Base-by-base conservation (phyloP, 192 early-diverging fungal genomes). In the Coemansia erecta region DNA sequence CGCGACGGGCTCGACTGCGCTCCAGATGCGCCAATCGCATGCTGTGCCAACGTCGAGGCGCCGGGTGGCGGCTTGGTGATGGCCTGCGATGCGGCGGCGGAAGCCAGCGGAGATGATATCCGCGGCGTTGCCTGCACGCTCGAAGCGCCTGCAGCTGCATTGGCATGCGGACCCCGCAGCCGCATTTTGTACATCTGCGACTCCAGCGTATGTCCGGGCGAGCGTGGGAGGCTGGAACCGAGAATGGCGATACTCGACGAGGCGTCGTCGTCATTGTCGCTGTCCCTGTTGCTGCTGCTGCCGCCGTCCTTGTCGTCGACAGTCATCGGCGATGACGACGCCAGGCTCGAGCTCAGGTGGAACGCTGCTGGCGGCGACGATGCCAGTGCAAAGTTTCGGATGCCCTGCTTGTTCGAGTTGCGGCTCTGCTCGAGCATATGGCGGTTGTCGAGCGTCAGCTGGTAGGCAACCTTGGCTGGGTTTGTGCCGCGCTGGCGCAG, bases 381-480 rank as follows among this genome's bases (percentile, higher is more conserved):
- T 14, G 72, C 78, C 58, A 81, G 59, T 2, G 72, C 78, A 74
- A 81, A 81, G 68, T 65, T 72, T 55, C 70, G 78, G 48, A 81
- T 81, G 10, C 78, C 72, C 48, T 81, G 72, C 37, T 70, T 81
- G 64, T 64, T 74, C 15, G 78, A 70, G 63, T 73, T 75, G 59
- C 69, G 68, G 50, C 68, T 73, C 61, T 81, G 72, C 68, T 75
- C 73, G 41, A 81, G 60, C 72, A 81, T 69, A 46, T 83, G 70
- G 85, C 87, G 63, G 61, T 80, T 80, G 72, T 97, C 97, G 2
- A 94, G 82, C n/a, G 94, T 88, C 57, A 98, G 81, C 66, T 96
- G 94, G 71, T 97, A 98, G 6, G 97, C 93, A 7, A 98, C 97
- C 63, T 95, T 95, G 54, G 96, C 87, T 22, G 92, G 94, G 71